Evolutionary conservation across 2,329 filamentous ascomycete genomes (phyloP).

Genomic region (Diaporthe aspalathi): DNA sequence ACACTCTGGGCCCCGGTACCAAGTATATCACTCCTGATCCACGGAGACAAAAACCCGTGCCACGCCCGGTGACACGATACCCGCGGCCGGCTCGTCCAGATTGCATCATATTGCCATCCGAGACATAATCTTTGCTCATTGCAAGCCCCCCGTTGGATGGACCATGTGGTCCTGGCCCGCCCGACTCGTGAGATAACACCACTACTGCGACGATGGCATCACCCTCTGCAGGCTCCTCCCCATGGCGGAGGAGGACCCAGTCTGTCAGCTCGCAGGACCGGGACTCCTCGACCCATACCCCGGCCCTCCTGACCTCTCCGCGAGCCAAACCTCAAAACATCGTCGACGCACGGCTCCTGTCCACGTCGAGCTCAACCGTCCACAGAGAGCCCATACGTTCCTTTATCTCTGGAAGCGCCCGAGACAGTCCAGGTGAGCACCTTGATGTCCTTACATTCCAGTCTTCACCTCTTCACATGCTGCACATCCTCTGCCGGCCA

Average conservation of each 20-base stretch:
- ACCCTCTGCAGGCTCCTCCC: constrained; percentile 58
- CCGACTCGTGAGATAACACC: constrained; percentile 29
- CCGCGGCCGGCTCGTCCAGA: background rate
- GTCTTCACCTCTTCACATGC: constrained; percentile 19
- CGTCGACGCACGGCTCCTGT: constrained; percentile 50
- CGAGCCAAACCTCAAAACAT: constrained; percentile 42
- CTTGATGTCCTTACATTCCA: constrained; percentile 33
- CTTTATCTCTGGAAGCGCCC: constrained; percentile 75
- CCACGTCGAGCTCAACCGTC: constrained; percentile 54
- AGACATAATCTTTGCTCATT: constrained; percentile 27
- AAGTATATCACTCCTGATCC: background rate
- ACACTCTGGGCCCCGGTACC: background rate
- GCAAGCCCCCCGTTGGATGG: constrained; percentile 8
- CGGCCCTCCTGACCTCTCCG: constrained; percentile 38
- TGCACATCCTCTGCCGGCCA: background rate
- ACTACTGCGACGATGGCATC: constrained; percentile 55
- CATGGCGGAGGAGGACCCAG: constrained; percentile 59
- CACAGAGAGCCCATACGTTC: constrained; percentile 77
- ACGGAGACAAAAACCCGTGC: background rate
- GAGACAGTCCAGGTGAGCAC: constrained; percentile 65
- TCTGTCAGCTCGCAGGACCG: constrained; percentile 48
- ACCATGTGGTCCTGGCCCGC: constrained; percentile 22
- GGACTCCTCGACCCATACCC: constrained; percentile 43
- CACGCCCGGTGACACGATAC: background rate
- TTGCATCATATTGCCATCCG: constrained; percentile 26